Percentiles rank a stretch among this genome's conserved stretches.
Conservation (phyloP, 176 grass and related monocot genomes). For the Raddia guianensis region DNA sequence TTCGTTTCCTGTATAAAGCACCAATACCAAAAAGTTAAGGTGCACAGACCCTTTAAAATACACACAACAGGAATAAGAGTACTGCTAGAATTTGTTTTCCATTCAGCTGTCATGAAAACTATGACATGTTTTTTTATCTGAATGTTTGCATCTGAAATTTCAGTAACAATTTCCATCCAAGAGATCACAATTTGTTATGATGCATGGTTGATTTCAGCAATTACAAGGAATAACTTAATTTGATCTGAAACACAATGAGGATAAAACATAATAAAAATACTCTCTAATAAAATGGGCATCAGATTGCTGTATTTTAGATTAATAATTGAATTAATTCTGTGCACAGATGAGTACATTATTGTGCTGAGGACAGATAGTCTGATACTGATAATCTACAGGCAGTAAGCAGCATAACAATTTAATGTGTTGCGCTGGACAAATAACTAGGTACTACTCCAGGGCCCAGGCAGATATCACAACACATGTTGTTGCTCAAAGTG, state of each 20-base stretch:
- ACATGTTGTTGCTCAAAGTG: constrained; percentile 16
- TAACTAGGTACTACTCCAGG: not conserved
- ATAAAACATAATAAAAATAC: not conserved
- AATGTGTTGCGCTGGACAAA: not conserved
- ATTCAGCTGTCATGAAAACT: not conserved
- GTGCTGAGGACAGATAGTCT: too few species aligned
- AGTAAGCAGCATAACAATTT: not conserved
- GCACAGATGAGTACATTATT: not conserved
- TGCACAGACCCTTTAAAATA: not conserved
- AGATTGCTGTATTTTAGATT: not conserved
- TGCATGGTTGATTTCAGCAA: constrained; percentile 3
- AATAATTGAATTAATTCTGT: not conserved
- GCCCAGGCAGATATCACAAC: not conserved
- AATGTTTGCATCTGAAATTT: not conserved
- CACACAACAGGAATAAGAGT: not conserved
- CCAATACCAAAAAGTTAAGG: constrained; percentile 34
- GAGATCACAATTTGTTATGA: constrained; percentile 1
- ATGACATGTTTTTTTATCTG: constrained; percentile 15
- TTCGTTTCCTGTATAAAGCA: constrained; percentile 52
- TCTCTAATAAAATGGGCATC: not conserved
- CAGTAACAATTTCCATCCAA: not conserved
- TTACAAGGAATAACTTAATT: constrained; percentile 16
- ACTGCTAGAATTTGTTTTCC: not conserved
- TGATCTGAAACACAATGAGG: constrained; percentile 18
- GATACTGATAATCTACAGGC: too few species aligned